Percentiles rank a stretch among this genome's conserved stretches.
phyloP scores from a whole-genome alignment of 2,329 filamentous ascomycete species.

The Tothia fuscella region DNA sequence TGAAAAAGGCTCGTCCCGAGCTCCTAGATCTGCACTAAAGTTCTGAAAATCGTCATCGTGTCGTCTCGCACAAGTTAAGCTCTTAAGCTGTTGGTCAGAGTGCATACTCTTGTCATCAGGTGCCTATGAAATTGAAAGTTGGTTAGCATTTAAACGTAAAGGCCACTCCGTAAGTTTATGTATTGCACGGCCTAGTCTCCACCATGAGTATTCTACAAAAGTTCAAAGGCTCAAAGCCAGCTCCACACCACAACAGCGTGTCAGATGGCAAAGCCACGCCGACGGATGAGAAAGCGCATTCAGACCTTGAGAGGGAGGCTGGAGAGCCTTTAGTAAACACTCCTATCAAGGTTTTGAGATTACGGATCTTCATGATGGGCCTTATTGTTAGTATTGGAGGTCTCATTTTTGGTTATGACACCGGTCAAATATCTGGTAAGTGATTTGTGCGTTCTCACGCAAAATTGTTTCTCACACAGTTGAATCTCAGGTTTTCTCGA shows the following conservation, averaged over 20 bases:
- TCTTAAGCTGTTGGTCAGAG: too few species aligned
- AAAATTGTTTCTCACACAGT: conserved; percentile 4
- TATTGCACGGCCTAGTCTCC: neutral
- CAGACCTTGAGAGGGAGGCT: conserved; percentile 3
- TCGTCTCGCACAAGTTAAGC: too few species aligned
- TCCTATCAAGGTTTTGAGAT: conserved; percentile 1
- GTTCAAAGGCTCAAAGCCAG: neutral
- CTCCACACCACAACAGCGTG: neutral
- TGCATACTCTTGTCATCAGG: too few species aligned
- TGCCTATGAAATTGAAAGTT: too few species aligned
- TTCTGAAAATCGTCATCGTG: too few species aligned
- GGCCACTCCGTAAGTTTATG: too few species aligned
- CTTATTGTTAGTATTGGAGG: conserved; percentile 8
- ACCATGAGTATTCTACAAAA: conserved; percentile 3
- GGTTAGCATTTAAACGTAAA: too few species aligned
- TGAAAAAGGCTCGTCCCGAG: too few species aligned
- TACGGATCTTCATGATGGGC: conserved; percentile 8
- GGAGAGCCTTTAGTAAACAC: conserved; percentile 3
- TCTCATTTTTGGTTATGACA: conserved; percentile 12
- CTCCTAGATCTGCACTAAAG: too few species aligned
- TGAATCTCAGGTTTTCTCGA: conserved; percentile 10
- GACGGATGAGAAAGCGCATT: neutral
- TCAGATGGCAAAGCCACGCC: conserved; percentile 1
- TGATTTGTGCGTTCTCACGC: neutral
- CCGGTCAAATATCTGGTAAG: conserved; percentile 10